Percentiles rank a stretch among this genome's conserved stretches.
Evolutionary conservation across 2,329 filamentous ascomycete species (phyloP).

Genomic region (Pezicula rhizophila): DNA sequence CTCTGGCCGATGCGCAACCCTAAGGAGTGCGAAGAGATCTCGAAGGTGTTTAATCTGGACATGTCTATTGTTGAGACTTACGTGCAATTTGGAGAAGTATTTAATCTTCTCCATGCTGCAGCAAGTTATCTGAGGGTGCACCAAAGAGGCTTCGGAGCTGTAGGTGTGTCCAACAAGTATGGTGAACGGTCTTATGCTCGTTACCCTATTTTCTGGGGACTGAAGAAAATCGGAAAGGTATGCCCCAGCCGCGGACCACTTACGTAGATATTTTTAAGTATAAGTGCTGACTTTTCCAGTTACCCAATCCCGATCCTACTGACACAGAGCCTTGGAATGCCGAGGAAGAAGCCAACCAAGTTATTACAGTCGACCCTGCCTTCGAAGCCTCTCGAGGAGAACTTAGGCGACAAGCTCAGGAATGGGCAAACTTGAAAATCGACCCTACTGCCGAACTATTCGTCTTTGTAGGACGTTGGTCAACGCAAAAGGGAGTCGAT

Average conservation of each 20-base stretch:
- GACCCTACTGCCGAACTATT: conserved; percentile 57
- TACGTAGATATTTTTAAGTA: not conserved
- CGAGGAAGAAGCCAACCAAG: conserved; percentile 29
- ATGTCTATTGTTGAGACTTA: conserved; percentile 50
- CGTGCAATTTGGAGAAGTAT: conserved; percentile 62
- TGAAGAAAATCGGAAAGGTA: conserved; percentile 55
- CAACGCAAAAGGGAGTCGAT: conserved; percentile 62
- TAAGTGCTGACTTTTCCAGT: conserved; percentile 32
- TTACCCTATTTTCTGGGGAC: conserved; percentile 60
- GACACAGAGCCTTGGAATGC: conserved; percentile 53
- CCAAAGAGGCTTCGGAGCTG: conserved; percentile 60
- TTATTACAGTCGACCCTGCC: conserved; percentile 45
- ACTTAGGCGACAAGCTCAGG: conserved; percentile 54
- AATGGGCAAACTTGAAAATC: conserved; percentile 58
- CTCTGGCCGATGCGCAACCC: conserved; percentile 60
- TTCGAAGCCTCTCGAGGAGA: conserved; percentile 47
- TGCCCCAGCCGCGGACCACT: conserved; percentile 24
- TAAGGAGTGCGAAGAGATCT: conserved; percentile 55
- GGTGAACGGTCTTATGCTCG: conserved; percentile 59
- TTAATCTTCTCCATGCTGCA: conserved; percentile 61
- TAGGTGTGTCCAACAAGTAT: conserved; percentile 63
- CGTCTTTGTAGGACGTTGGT: conserved; percentile 64
- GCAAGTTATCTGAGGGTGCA: conserved; percentile 61
- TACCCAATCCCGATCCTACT: conserved; percentile 61
- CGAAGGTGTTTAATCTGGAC: conserved; percentile 56